phyloP scores from a whole-genome alignment of 805 yeast genomes.

The Candida pseudoglaebosa region DNA sequence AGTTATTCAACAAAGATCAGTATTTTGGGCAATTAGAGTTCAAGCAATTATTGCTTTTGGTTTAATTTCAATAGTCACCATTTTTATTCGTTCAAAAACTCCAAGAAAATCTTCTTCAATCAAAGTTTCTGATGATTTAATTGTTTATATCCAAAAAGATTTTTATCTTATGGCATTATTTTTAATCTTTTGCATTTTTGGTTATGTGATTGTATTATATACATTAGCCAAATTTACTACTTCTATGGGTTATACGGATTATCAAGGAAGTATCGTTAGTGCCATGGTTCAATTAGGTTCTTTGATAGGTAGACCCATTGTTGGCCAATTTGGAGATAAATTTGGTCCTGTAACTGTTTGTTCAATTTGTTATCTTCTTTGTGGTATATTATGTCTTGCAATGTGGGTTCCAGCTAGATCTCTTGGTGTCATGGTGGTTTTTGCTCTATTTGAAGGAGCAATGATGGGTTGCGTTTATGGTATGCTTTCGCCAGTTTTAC shows the following conservation, averaged over 20 bases:
- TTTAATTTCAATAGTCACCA: conserved; percentile 19
- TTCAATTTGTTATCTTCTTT: conserved; percentile 18
- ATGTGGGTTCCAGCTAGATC: conserved; percentile 51
- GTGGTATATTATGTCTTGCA: conserved; percentile 28
- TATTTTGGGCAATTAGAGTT: conserved; percentile 48
- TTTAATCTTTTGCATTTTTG: conserved; percentile 49
- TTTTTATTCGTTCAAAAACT: conserved; percentile 14
- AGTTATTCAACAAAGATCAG: conserved; percentile 32
- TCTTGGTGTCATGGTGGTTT: conserved; percentile 50
- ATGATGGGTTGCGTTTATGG: conserved; percentile 63
- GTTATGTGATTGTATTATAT: conserved; percentile 58
- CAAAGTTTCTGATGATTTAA: conserved; percentile 32
- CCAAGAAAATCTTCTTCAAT: conserved; percentile 9
- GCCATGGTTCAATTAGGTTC: conserved; percentile 61
- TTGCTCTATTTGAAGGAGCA: conserved; percentile 51
- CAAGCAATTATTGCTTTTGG: conserved; percentile 40
- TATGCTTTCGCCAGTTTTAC: conserved; percentile 46
- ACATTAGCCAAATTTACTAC: conserved; percentile 57
- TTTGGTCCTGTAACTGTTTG: conserved; percentile 50
- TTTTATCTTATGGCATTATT: conserved; percentile 40
- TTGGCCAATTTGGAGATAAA: conserved; percentile 49
- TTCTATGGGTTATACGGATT: conserved; percentile 52
- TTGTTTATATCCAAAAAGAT: conserved; percentile 36
- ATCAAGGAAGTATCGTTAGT: conserved; percentile 54
- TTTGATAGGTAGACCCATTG: conserved; percentile 50